Percentiles rank a stretch among this genome's conserved stretches.
phyloP scores from a whole-genome alignment of 2,329 filamentous ascomycete species.

The Fusarium stilboides region DNA sequence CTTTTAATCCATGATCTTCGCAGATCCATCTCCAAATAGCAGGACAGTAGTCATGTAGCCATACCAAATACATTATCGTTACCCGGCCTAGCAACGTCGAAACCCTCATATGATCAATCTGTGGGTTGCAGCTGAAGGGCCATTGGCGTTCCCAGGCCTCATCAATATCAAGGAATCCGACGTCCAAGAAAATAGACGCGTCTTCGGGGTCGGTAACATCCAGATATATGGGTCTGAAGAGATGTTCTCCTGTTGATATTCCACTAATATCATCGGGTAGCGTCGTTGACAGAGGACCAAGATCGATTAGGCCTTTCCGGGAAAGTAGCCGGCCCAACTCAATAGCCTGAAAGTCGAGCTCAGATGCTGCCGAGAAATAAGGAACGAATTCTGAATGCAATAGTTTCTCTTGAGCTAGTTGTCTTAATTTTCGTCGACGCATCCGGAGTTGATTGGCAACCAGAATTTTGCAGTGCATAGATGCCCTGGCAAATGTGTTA shows the following conservation, averaged over 20 bases:
- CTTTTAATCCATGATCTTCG: too few species aligned
- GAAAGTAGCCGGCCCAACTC: not conserved
- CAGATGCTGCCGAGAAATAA: rapidly evolving
- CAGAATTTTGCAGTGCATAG: not conserved
- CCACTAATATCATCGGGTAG: rapidly evolving
- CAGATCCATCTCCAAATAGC: not conserved
- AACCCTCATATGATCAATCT: too few species aligned
- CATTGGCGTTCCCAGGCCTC: not conserved
- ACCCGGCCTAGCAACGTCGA: too few species aligned
- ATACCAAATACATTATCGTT: not conserved
- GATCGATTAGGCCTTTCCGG: rapidly evolving
- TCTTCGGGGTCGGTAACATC: not conserved
- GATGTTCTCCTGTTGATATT: rapidly evolving
- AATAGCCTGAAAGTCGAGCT: not conserved
- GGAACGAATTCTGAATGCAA: rapidly evolving
- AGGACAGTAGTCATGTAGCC: not conserved
- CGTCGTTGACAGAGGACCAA: not conserved
- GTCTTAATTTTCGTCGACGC: not conserved
- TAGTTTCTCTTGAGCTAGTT: not conserved
- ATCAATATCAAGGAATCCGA: not conserved
- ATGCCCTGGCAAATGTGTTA: not conserved
- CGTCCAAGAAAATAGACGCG: not conserved
- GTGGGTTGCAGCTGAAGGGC: too few species aligned
- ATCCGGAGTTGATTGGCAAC: not conserved
- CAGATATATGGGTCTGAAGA: not conserved